A percentile compares a stretch with the other conserved stretches of the same genome.
Conservation (phyloP, 129 eudicot species). For the Helianthus tuberosus region DNA sequence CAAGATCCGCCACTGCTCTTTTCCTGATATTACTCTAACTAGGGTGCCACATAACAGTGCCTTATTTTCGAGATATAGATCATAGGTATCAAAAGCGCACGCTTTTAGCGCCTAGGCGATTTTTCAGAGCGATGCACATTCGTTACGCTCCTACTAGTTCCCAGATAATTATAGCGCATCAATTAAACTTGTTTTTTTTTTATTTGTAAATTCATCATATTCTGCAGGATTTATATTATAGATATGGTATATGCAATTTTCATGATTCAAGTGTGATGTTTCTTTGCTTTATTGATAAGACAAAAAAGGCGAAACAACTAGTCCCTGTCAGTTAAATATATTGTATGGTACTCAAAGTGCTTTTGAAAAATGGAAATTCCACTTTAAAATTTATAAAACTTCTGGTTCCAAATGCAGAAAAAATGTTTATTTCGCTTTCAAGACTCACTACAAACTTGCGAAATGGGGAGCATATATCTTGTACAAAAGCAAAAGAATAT, state of each 20-base stretch:
- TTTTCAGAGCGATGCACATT: no score
- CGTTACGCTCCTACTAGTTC: no score
- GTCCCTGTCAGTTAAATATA: not conserved
- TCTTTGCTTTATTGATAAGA: constrained; percentile 18
- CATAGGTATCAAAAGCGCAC: no score
- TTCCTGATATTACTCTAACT: not conserved
- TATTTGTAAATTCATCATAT: no score
- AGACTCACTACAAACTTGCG: constrained; percentile 29
- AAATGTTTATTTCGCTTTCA: constrained; percentile 27
- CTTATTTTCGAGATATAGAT: not conserved
- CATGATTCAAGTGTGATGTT: constrained; percentile 19
- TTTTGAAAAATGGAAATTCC: constrained; percentile 32
- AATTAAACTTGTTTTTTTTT: no score
- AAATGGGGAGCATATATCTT: constrained; percentile 48
- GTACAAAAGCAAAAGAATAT: constrained; percentile 39
- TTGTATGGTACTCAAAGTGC: constrained; percentile 6
- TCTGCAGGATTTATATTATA: no score
- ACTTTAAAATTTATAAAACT: constrained; percentile 34
- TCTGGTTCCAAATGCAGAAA: constrained; percentile 41
- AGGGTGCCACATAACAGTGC: not conserved
- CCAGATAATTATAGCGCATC: no score
- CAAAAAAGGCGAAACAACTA: constrained; percentile 9
- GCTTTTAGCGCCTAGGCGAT: no score
- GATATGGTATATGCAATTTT: constrained; percentile 5
- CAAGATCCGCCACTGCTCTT: no score